Conservation (phyloP, 1,284 basidiomycete species). For the Microstroma glucosiphilum region DNA sequence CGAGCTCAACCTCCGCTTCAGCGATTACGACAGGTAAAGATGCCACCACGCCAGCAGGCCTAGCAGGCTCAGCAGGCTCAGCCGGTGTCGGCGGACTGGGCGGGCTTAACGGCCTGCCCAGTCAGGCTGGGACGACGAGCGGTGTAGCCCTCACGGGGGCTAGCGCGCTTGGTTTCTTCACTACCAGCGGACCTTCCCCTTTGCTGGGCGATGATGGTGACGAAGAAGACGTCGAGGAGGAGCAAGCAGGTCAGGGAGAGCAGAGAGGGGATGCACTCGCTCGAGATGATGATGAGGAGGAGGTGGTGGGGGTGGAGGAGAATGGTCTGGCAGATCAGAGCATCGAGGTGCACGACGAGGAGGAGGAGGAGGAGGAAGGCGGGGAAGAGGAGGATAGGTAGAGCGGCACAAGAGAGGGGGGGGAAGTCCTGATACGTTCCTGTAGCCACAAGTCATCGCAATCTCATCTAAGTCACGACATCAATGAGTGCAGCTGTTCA, state of each 20-base stretch:
- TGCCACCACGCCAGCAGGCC: background rate
- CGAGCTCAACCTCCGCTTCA: background rate
- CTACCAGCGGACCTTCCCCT: background rate
- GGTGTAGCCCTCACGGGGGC: slow-evolving; percentile 2
- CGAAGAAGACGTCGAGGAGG: background rate
- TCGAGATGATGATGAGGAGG: background rate
- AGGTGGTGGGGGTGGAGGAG: too few relatives aligned
- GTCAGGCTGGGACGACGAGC: background rate
- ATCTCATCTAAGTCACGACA: too few relatives aligned
- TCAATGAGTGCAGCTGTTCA: too few relatives aligned
- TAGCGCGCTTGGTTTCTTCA: background rate
- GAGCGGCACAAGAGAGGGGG: too few relatives aligned
- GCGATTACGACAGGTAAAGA: background rate
- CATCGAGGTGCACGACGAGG: too few relatives aligned
- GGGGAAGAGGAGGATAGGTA: too few relatives aligned
- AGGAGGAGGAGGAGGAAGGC: too few relatives aligned
- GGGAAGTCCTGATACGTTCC: too few relatives aligned
- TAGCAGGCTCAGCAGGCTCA: background rate
- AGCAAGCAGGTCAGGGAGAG: background rate
- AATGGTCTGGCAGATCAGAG: too few relatives aligned
- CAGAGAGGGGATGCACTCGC: background rate
- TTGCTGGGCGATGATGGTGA: background rate
- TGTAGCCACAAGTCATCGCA: too few relatives aligned
- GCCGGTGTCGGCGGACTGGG: background rate
- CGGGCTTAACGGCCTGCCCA: background rate